Conservation (phyloP, 495 filamentous ascomycete species). For the Pyronema omphalodes region DNA sequence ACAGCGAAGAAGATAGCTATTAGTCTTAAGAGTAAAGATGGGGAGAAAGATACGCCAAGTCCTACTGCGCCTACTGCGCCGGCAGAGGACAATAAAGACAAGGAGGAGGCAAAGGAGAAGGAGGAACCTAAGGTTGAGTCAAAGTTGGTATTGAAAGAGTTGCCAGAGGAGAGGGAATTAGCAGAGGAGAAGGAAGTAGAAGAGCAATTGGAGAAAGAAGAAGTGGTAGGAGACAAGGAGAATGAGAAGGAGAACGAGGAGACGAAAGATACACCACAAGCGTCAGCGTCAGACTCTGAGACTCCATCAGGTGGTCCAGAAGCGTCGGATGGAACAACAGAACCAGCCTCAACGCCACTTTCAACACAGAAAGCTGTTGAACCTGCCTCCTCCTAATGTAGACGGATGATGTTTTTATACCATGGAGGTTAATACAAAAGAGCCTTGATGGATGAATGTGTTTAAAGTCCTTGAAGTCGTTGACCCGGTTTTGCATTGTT, state of each 20-base stretch:
- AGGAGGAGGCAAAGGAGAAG: neutral
- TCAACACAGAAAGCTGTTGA: too few relatives aligned
- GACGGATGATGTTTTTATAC: neutral
- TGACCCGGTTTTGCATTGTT: neutral
- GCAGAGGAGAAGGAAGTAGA: neutral
- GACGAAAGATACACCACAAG: constrained; percentile 1
- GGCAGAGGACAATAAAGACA: neutral
- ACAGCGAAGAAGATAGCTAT: constrained; percentile 26
- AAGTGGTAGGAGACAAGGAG: neutral
- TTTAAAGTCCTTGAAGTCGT: neutral
- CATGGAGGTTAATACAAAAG: constrained; percentile 1
- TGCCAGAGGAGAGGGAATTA: neutral
- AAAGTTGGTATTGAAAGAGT: neutral
- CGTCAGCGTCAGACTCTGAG: neutral
- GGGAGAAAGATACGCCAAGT: neutral
- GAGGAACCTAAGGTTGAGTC: neutral
- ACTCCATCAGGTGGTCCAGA: neutral
- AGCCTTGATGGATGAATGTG: neutral
- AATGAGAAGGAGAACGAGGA: neutral
- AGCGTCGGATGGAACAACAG: neutral
- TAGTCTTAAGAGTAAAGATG: constrained; percentile 10
- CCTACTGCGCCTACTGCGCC: neutral
- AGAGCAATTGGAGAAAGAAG: neutral
- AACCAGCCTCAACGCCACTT: too few relatives aligned
- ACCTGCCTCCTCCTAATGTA: neutral